Evolutionary conservation across 106 monocot genomes (phyloP).

Genomic region (Dendrobium nobile): DNA sequence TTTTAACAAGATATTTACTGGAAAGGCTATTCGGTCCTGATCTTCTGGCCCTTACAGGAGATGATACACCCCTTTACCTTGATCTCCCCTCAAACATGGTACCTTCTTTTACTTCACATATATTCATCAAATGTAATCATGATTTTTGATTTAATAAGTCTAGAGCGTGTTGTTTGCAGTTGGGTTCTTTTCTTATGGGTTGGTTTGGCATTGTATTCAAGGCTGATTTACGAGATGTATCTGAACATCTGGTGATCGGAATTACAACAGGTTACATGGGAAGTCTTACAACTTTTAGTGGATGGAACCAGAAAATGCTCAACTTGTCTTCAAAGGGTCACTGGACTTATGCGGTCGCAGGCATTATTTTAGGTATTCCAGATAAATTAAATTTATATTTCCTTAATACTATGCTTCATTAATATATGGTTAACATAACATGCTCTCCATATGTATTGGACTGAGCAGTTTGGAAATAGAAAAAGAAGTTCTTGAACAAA

Average conservation of each 20-base stretch:
- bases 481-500: not conserved
- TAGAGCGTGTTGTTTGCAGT: conserved; percentile 28
- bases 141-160: not conserved
- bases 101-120: conserved; percentile 1
- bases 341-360: conserved; percentile 64
- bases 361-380: conserved; percentile 65
- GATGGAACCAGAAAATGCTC: conserved; percentile 97
- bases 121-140: not conserved
- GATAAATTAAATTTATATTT: not conserved
- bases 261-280: conserved; percentile 90
- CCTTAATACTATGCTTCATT: not conserved
- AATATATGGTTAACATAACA: not conserved
- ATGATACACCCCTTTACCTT: conserved; percentile 43
- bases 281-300: conserved; percentile 96
- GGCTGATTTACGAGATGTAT: conserved; percentile 54
- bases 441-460: not conserved
- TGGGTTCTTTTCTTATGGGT: conserved; percentile 95
- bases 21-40: conserved; percentile 55
- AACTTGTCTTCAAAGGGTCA: conserved; percentile 52
- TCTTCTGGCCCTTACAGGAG: conserved; percentile 40
- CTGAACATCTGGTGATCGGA: conserved; percentile 73
- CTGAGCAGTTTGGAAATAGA: not conserved
- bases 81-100: conserved; percentile 73
- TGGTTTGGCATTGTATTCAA: conserved; percentile 93
- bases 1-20: conserved; percentile 57